These are phyloP conservation scores for Rhizopogon salebrosus DNA, from an alignment of 768 basidiomycete species.

Conservation along the genomic window DNA sequence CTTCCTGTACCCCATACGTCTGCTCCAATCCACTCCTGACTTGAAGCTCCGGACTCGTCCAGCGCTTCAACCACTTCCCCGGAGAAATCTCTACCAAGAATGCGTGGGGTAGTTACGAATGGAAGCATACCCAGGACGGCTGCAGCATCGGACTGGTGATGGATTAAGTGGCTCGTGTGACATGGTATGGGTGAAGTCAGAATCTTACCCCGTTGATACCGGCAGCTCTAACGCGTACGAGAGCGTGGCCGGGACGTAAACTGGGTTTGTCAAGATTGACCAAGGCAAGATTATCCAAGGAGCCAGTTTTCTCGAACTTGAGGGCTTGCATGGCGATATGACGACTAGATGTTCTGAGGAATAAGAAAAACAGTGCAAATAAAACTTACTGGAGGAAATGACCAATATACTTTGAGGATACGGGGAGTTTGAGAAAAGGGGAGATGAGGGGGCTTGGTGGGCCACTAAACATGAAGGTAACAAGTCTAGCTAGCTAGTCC, in stretches of 20 bases:
- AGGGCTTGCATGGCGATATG: constrained; percentile 25
- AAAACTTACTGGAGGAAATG: background rate
- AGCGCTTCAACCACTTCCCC: constrained; percentile 29
- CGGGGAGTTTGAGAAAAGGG: background rate
- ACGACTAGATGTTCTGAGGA: background rate
- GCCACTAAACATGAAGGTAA: background rate
- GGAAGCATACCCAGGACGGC: constrained; percentile 21
- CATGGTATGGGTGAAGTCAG: background rate
- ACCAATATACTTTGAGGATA: background rate
- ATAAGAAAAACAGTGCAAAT: background rate
- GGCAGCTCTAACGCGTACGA: constrained; percentile 27
- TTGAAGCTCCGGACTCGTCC: constrained; percentile 15
- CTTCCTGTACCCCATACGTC: constrained; percentile 32
- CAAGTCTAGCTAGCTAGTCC: too few relatives aligned
- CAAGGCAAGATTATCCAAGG: constrained; percentile 22
- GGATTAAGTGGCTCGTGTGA: background rate
- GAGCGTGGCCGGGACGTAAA: constrained; percentile 27
- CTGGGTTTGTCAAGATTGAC: constrained; percentile 19
- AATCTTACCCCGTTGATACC: constrained; percentile 28
- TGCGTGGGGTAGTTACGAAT: constrained; percentile 29
- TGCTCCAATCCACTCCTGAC: constrained; percentile 20
- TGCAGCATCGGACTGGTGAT: constrained; percentile 25
- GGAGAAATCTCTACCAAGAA: constrained; percentile 28
- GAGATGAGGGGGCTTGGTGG: background rate
- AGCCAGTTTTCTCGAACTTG: constrained; percentile 26